phyloP scores from a whole-genome alignment of 2,329 filamentous ascomycete species.

The Stagonosporopsis vannaccii region DNA sequence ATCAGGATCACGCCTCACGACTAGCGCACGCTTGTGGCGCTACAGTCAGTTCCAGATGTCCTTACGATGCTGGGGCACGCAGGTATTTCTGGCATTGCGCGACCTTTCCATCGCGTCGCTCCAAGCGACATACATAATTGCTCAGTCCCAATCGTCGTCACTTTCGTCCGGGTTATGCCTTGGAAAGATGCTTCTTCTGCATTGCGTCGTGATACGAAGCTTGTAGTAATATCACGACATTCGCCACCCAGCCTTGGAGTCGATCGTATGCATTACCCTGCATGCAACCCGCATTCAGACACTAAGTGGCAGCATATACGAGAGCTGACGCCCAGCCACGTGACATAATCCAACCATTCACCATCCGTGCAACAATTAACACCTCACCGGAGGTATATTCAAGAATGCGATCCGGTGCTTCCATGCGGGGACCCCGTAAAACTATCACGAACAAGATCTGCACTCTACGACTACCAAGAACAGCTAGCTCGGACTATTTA shows the following conservation, averaged over 20 bases:
- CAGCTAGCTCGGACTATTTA: constrained; percentile 10
- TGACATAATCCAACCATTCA: constrained; percentile 12
- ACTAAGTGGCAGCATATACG: constrained; percentile 7
- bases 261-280: constrained; percentile 2
- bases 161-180: not conserved
- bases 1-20: constrained; percentile 12
- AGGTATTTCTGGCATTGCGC: not conserved
- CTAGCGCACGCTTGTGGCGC: constrained; percentile 25
- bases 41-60: constrained; percentile 20
- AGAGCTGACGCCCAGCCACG: constrained; percentile 11
- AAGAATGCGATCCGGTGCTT: constrained; percentile 3
- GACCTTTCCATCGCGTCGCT: not conserved
- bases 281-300: constrained; percentile 6
- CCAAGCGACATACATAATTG: not conserved
- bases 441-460: constrained; percentile 3
- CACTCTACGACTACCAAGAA: not conserved
- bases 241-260: constrained; percentile 3
- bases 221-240: constrained; percentile 10
- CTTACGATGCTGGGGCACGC: constrained; percentile 2
- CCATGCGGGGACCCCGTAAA: constrained; percentile 10
- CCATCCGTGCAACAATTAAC: not conserved
- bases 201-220: not conserved
- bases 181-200: not conserved
- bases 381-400: constrained; percentile 4
- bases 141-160: not conserved